Conservation (phyloP, 2,329 filamentous ascomycete genomes). For the Alternaria sp. region DNA sequence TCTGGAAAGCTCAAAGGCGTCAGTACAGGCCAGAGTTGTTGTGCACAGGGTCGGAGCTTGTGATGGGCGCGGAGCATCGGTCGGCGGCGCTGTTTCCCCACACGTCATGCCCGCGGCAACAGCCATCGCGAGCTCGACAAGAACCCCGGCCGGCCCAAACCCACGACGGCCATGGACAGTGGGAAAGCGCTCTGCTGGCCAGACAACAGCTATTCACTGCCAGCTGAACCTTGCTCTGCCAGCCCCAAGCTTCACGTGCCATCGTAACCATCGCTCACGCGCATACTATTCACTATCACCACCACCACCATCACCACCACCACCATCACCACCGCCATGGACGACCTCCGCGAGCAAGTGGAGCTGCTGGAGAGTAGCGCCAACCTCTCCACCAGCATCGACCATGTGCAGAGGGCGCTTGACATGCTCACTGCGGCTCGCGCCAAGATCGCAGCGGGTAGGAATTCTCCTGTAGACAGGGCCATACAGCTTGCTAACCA, state of each 20-base stretch:
- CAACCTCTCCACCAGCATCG: constrained; percentile 74
- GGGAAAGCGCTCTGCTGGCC: constrained; percentile 27
- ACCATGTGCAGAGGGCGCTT: constrained; percentile 85
- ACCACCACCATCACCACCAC: constrained; percentile 51
- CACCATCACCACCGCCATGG: constrained; percentile 57
- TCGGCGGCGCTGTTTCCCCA: constrained; percentile 20
- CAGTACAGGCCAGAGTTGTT: neutral
- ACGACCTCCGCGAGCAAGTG: constrained; percentile 76
- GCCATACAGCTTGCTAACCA: constrained; percentile 23
- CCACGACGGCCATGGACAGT: constrained; percentile 36
- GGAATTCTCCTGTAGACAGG: neutral
- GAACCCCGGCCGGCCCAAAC: constrained; percentile 22
- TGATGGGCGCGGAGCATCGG: constrained; percentile 4
- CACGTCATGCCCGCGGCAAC: constrained; percentile 35
- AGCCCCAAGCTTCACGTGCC: neutral
- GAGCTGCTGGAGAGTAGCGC: constrained; percentile 74
- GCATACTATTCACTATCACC: constrained; percentile 12
- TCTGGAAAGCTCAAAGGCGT: constrained; percentile 3
- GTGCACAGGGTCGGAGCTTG: constrained; percentile 1
- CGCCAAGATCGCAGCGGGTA: constrained; percentile 74
- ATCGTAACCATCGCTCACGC: constrained; percentile 16
- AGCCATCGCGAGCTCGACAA: constrained; percentile 20
- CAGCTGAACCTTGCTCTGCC: constrained; percentile 3
- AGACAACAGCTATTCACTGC: constrained; percentile 19
- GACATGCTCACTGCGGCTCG: constrained; percentile 77